Evolutionary conservation across 306 rosid genomes (phyloP).

Genomic region (Argentina anserina): DNA sequence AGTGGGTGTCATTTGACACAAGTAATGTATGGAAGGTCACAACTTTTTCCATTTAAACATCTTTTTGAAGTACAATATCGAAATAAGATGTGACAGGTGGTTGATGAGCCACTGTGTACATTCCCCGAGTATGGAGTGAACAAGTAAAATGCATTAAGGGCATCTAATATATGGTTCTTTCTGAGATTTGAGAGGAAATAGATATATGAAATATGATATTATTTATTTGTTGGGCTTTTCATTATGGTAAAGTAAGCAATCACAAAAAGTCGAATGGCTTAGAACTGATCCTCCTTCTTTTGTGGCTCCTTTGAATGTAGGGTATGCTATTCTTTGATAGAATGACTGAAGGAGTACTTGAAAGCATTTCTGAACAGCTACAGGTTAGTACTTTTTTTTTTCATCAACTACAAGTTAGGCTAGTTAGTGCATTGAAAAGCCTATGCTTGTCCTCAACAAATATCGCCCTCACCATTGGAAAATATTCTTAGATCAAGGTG

Average conservation of each 20-base stretch:
- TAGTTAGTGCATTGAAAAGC: neutral
- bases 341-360: constrained; percentile 81
- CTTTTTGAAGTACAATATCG: neutral
- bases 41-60: neutral
- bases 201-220: neutral
- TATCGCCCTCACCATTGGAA: constrained; percentile 2
- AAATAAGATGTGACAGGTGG: neutral
- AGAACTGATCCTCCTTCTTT: constrained; percentile 8
- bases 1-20: neutral
- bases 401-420: too few relatives aligned
- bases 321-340: constrained; percentile 87
- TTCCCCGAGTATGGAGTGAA: neutral
- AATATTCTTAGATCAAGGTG: neutral
- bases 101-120: neutral
- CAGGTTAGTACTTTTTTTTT: too few relatives aligned
- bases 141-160: neutral
- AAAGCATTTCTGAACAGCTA: constrained; percentile 49
- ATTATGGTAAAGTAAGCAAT: neutral
- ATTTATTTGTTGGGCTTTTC: neutral
- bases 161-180: neutral
- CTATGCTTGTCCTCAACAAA: constrained; percentile 1
- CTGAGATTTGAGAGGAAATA: neutral
- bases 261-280: neutral
- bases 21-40: neutral
- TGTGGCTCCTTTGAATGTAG: constrained; percentile 36